These are phyloP conservation scores for Taphrina pruni DNA, from an alignment of 1,139 yeast genomes.

Conservation along the genomic window DNA sequence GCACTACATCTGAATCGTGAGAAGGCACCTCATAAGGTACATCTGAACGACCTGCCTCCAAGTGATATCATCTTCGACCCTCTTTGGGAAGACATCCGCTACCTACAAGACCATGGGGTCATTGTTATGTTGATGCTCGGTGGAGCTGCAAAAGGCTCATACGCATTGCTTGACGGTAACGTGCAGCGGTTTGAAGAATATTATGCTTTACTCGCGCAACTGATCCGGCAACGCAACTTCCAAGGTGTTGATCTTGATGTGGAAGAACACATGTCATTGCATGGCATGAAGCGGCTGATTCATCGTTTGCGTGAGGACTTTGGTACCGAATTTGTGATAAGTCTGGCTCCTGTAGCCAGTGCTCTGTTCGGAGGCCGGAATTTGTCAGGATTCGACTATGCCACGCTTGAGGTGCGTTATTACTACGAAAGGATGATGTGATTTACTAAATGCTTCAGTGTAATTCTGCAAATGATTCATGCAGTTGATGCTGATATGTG, in stretches of 20 bases:
- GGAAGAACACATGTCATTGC: slow-evolving; percentile 28
- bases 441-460: too few species aligned
- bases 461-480: too few species aligned
- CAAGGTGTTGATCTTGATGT: slow-evolving; percentile 35
- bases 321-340: slow-evolving; percentile 15
- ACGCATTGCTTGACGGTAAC: slow-evolving; percentile 12
- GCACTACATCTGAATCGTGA: slow-evolving; percentile 32
- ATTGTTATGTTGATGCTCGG: slow-evolving; percentile 32
- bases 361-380: slow-evolving; percentile 23
- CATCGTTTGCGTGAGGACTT: slow-evolving; percentile 20
- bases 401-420: slow-evolving; percentile 1
- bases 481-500: neutral
- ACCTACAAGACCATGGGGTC: slow-evolving; percentile 12
- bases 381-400: slow-evolving; percentile 32
- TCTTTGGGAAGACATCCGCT: slow-evolving; percentile 30
- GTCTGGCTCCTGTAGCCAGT: slow-evolving; percentile 36
- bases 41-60: slow-evolving; percentile 24
- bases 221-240: neutral
- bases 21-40: neutral
- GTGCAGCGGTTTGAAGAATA: slow-evolving; percentile 9
- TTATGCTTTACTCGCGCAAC: slow-evolving; percentile 1
- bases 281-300: slow-evolving; percentile 29
- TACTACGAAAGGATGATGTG: neutral
- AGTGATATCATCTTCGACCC: neutral
- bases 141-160: slow-evolving; percentile 34